These are phyloP conservation scores for Citrus glauca DNA, from an alignment of 345 rosid species.

Conservation along the genomic window DNA sequence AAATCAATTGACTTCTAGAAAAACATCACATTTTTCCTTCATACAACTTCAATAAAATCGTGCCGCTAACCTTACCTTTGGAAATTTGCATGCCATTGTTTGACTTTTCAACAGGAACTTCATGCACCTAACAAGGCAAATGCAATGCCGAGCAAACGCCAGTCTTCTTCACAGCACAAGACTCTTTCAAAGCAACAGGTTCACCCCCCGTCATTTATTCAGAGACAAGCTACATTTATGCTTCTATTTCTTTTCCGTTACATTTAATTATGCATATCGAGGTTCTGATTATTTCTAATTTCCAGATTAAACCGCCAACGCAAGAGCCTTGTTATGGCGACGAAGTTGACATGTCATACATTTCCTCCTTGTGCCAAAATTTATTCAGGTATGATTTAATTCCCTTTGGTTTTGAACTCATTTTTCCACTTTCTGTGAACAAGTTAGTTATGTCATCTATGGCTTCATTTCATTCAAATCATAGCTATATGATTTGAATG, in stretches of 20 bases:
- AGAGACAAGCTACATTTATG: not conserved
- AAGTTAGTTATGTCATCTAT: not conserved
- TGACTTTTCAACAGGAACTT: too few species aligned
- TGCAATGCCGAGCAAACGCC: not conserved
- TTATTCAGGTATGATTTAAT: not conserved
- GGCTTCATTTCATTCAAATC: not conserved
- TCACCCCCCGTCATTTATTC: not conserved
- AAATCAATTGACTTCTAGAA: too few species aligned
- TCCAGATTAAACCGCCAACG: not conserved
- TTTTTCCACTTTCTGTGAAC: not conserved
- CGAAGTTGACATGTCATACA: not conserved
- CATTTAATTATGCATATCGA: not conserved
- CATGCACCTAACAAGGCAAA: not conserved
- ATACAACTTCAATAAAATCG: too few species aligned
- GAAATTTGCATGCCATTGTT: too few species aligned
- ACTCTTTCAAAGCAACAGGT: not conserved
- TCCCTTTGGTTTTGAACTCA: not conserved
- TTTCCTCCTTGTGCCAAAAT: not conserved
- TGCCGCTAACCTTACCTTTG: too few species aligned
- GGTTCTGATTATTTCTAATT: not conserved
- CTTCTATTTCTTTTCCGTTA: not conserved
- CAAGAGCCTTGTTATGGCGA: not conserved
- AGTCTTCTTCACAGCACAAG: not conserved
- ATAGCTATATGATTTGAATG: not conserved
- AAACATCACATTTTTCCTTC: too few species aligned